Base-by-base conservation (phyloP, 768 basidiomycete genomes). In the Naganishia friedmannii region DNA sequence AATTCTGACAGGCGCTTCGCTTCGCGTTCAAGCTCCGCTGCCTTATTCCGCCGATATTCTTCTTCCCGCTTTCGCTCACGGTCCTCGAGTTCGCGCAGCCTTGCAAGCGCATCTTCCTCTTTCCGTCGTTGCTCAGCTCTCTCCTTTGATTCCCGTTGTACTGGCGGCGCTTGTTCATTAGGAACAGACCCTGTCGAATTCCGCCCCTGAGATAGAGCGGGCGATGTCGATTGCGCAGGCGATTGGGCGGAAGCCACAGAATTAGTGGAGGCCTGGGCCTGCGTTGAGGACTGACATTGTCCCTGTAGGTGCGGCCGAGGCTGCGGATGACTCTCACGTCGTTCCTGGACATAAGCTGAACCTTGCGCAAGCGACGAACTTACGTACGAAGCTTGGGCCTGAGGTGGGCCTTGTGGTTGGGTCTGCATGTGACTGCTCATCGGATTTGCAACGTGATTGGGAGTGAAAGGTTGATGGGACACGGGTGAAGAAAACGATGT, bases 191-290 rank as follows among this genome's bases (percentile, higher is more conserved):
- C 42, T 17, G 12, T 51, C 12, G 48, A 51, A 26, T 51, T 51
- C 48, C 48, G 17, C n/a, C 19, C n/a, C 48, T 51, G 48, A 12
- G 48, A n/a, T n/a, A n/a, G 23, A 26, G 48, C 48, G 21, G 48
- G 23, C 23, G 48, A 51, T 51, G 48, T 26, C 48, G 48, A 51
- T 51, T 51, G 48, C n/a, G 48, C 17, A 51, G 48, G 48, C 48
- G 48, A 26, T 21, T 51, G 48, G n/a, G n/a, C 48, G 6, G 48
- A 26, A 26, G 21, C n/a, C 23, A 15, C 21, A 7, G 21, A 12
- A 21, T 51, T 51, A 21, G 13, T n/a, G 3, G 19, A 3, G 23
- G 48, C 48, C 4, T 26, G 19, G n/a, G 48, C 13, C 17, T n/a
- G 48, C 12, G n/a, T 23, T 21, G 48, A 51, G 13, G 19, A 12